Evolutionary conservation across 2,329 filamentous ascomycete genomes (phyloP).

Genomic region (Hypoxylon rubiginosum): DNA sequence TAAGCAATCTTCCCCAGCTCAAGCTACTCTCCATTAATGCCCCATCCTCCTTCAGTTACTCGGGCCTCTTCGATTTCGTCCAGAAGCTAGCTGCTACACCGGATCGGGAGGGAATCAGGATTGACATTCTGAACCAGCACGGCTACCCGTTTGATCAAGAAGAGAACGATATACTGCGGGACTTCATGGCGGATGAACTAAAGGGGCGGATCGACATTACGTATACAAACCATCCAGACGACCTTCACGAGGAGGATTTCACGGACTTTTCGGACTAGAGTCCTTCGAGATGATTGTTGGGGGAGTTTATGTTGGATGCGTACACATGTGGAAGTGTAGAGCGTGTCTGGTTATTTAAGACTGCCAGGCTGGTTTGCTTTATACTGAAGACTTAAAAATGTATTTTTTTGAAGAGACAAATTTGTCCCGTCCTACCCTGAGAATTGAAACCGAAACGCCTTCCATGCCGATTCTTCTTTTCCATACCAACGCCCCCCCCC

Average conservation of each 20-base stretch:
- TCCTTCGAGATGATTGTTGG: neutral
- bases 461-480: too few species aligned
- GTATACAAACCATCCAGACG: slow-evolving; percentile 53
- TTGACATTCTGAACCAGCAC: slow-evolving; percentile 54
- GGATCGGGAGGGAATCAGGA: slow-evolving; percentile 49
- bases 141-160: slow-evolving; percentile 46
- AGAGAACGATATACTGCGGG: slow-evolving; percentile 46
- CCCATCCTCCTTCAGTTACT: slow-evolving; percentile 66
- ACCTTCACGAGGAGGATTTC: slow-evolving; percentile 55
- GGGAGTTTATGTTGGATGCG: neutral
- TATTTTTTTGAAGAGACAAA: too few species aligned
- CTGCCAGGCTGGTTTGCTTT: too few species aligned
- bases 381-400: too few species aligned
- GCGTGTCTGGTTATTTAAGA: too few species aligned
- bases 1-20: slow-evolving; percentile 59
- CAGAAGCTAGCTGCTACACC: slow-evolving; percentile 51
- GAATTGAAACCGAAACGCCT: too few species aligned
- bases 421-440: too few species aligned
- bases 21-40: slow-evolving; percentile 67
- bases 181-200: slow-evolving; percentile 45
- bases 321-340: too few species aligned
- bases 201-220: slow-evolving; percentile 53
- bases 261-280: slow-evolving; percentile 45
- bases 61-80: slow-evolving; percentile 62
- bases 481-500: too few species aligned